Conservation (phyloP, 306 rosid genomes). For the Gastrolobium villosum region DNA sequence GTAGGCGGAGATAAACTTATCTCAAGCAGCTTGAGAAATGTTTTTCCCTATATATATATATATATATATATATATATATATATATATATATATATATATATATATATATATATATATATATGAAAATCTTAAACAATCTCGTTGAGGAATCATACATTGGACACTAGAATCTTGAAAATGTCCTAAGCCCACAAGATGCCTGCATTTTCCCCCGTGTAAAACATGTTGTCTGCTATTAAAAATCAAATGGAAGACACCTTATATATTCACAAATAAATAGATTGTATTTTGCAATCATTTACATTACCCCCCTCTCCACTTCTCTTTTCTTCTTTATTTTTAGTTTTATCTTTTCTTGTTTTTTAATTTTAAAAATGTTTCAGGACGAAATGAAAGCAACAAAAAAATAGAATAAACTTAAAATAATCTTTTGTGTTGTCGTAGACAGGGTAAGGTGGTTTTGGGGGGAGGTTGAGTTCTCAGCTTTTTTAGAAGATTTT, state of each 20-base stretch:
- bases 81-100: too few relatives aligned
- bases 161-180: constrained; percentile 33
- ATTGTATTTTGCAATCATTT: too few relatives aligned
- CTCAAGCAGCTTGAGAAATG: too few relatives aligned
- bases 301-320: background rate
- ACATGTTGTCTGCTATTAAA: constrained; percentile 7
- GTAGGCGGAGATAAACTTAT: too few relatives aligned
- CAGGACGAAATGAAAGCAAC: background rate
- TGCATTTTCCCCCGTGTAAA: background rate
- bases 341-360: background rate
- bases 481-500: background rate
- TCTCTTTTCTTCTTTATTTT: background rate
- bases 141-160: constrained; percentile 33
- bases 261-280: background rate
- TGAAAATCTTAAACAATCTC: background rate
- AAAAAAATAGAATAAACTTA: background rate
- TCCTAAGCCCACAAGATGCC: background rate
- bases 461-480: background rate
- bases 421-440: constrained; percentile 17
- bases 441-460: background rate
- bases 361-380: background rate
- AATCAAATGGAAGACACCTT: background rate
- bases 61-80: too few relatives aligned
- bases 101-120: too few relatives aligned
- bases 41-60: too few relatives aligned